phyloP scores from a whole-genome alignment of 176 grass and related monocot genomes.

The Miscanthus lutarioriparius region DNA sequence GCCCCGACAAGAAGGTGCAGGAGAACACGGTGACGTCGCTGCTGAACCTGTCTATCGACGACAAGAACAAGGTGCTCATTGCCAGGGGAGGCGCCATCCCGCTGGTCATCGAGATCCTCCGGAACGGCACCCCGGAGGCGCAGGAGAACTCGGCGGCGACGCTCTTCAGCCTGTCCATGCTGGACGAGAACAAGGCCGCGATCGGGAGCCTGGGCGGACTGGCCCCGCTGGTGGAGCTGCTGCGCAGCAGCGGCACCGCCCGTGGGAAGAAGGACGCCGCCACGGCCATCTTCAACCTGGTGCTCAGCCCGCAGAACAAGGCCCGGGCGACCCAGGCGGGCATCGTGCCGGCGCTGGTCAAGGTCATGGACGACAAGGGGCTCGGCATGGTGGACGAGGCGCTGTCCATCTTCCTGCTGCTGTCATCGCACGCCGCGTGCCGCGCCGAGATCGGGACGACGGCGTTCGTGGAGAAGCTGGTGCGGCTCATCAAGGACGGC shows the following conservation, averaged over 20 bases:
- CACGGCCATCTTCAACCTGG: constrained; percentile 73
- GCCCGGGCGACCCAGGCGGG: constrained; percentile 46
- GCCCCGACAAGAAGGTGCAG: constrained; percentile 61
- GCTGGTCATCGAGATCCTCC: constrained; percentile 59
- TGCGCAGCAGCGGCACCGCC: constrained; percentile 46
- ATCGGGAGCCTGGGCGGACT: constrained; percentile 59
- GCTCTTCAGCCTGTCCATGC: constrained; percentile 73
- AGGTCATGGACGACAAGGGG: constrained; percentile 43
- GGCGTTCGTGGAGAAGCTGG: constrained; percentile 53
- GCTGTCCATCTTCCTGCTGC: constrained; percentile 62
- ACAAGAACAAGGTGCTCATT: constrained; percentile 60
- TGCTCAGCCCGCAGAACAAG: constrained; percentile 61
- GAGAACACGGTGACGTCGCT: constrained; percentile 71
- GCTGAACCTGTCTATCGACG: constrained; percentile 72
- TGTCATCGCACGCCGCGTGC: constrained; percentile 51
- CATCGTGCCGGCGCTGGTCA: constrained; percentile 33
- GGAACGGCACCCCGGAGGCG: constrained; percentile 49
- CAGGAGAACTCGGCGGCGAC: constrained; percentile 77
- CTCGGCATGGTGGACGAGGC: constrained; percentile 73
- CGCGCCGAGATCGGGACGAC: constrained; percentile 39
- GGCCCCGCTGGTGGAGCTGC: constrained; percentile 59
- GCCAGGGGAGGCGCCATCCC: constrained; percentile 61
- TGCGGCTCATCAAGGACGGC: constrained; percentile 63
- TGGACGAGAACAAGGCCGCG: constrained; percentile 59
- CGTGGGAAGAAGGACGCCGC: constrained; percentile 77